A percentile compares a stretch with the other conserved stretches of the same genome.
Evolutionary conservation across 1,139 yeast species (phyloP).

Genomic region (Pichia sp.): DNA sequence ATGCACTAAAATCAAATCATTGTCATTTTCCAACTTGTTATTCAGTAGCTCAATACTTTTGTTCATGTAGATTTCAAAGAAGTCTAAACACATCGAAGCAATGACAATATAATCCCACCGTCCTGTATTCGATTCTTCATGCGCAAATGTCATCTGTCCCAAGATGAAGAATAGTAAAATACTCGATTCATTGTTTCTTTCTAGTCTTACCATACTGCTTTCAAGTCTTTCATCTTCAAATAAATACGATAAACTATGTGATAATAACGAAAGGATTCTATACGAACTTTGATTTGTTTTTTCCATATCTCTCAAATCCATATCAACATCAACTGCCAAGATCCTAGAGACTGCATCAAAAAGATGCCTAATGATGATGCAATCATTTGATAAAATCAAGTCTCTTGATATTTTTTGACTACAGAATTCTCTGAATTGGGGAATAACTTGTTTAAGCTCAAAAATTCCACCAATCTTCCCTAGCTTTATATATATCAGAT

Average conservation of each 20-base stretch:
- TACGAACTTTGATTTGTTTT: not conserved
- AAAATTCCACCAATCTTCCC: conserved; percentile 11
- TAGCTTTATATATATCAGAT: conserved; percentile 4
- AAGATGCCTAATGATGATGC: conserved; percentile 2
- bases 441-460: conserved; percentile 8
- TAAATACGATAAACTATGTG: conserved; percentile 3
- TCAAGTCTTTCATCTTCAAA: conserved; percentile 9
- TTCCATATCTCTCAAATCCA: conserved; percentile 2
- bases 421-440: conserved; percentile 6
- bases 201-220: conserved; percentile 2
- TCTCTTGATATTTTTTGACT: conserved; percentile 1
- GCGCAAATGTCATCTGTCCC: conserved; percentile 7
- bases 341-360: conserved; percentile 2
- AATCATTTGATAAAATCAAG: not conserved
- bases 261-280: conserved; percentile 1
- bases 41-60: conserved; percentile 10
- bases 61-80: conserved; percentile 25
- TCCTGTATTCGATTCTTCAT: not conserved
- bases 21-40: conserved; percentile 14
- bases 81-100: conserved; percentile 23
- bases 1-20: conserved; percentile 10
- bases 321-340: conserved; percentile 1
- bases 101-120: conserved; percentile 7
- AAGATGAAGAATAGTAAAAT: conserved; percentile 3
- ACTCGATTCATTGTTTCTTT: not conserved